Evolutionary conservation across 78 protist genomes (phyloP).

Genomic region (Isochrysis galbana): DNA sequence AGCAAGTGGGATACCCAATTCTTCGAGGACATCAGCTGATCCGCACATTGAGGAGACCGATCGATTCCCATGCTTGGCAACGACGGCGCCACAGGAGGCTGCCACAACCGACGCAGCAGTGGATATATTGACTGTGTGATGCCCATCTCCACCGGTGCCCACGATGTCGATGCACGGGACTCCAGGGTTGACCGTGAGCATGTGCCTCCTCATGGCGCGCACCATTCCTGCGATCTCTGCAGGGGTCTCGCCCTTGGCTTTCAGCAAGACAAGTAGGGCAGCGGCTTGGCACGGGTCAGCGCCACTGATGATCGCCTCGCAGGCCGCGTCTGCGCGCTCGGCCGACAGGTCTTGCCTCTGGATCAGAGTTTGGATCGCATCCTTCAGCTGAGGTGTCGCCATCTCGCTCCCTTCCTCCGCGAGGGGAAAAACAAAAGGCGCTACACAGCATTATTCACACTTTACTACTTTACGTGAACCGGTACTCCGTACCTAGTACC

Average conservation of each 20-base stretch:
- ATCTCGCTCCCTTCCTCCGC: no score
- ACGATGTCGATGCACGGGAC: not conserved
- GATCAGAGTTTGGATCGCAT: not conserved
- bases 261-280: slow-evolving; percentile 10
- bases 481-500: no score
- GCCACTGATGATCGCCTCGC: not conserved
- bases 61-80: slow-evolving; percentile 16
- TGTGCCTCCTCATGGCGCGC: not conserved
- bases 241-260: slow-evolving; percentile 14
- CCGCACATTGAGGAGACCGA: slow-evolving; percentile 4
- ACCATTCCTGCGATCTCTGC: not conserved
- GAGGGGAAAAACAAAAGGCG: no score
- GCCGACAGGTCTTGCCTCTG: not conserved
- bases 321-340: not conserved
- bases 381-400: no score
- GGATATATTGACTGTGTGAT: not conserved
- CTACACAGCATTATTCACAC: no score
- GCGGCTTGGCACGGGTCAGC: slow-evolving; percentile 20
- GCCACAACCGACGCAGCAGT: not conserved
- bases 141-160: slow-evolving; percentile 28
- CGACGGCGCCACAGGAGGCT: not conserved
- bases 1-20: not conserved
- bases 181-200: not conserved
- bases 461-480: no score
- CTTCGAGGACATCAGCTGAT: slow-evolving; percentile 8